phyloP scores from a whole-genome alignment of 2,329 filamentous ascomycete genomes.

The Aspergillus sp. region DNA sequence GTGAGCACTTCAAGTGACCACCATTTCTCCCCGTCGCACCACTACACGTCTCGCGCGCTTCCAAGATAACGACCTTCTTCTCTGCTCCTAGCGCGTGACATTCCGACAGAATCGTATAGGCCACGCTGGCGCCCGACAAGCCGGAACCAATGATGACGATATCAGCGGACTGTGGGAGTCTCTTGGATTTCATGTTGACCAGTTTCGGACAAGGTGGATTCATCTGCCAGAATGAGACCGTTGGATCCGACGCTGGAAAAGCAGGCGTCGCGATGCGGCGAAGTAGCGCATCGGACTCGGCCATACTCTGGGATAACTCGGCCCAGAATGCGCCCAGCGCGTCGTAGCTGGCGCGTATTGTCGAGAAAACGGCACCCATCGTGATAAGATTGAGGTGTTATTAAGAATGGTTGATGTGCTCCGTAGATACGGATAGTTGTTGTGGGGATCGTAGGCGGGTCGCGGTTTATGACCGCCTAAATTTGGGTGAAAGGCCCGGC shows the following conservation, averaged over 20 bases:
- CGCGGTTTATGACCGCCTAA: background rate
- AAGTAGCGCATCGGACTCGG: slow-evolving; percentile 7
- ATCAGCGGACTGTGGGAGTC: slow-evolving; percentile 21
- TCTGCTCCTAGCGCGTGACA: background rate
- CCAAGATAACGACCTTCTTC: slow-evolving; percentile 23
- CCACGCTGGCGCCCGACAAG: slow-evolving; percentile 24
- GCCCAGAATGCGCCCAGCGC: background rate
- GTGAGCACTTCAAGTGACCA: slow-evolving; percentile 22
- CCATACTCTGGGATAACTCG: background rate
- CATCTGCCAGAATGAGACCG: slow-evolving; percentile 17
- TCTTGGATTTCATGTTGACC: slow-evolving; percentile 17
- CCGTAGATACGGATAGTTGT: background rate
- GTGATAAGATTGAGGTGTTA: background rate
- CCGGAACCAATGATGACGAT: slow-evolving; percentile 24
- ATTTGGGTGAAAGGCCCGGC: no score
- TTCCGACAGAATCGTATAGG: slow-evolving; percentile 22
- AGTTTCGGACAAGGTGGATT: slow-evolving; percentile 19
- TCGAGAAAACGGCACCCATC: slow-evolving; percentile 5
- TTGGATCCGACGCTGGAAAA: slow-evolving; percentile 12
- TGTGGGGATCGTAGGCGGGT: background rate
- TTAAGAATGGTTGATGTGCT: background rate
- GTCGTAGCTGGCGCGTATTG: background rate
- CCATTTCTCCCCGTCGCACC: slow-evolving; percentile 31
- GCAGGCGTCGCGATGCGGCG: slow-evolving; percentile 4
- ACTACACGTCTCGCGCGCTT: slow-evolving; percentile 25